Conservation (phyloP, 352 stramenopile species). For the Phytopythium aichiense region DNA sequence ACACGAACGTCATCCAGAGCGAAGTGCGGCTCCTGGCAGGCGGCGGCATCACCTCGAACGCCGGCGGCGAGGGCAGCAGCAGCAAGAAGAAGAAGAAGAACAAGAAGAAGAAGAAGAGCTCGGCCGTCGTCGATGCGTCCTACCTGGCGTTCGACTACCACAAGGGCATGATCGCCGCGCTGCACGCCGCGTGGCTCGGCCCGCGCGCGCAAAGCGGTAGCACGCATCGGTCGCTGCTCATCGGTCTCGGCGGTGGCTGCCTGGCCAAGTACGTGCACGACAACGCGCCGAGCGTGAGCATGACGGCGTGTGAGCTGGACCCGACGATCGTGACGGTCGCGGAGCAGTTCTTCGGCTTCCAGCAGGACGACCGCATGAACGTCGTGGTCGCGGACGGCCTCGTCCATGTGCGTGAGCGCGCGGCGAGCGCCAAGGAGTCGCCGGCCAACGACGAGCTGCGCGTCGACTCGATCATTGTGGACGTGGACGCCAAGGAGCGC, state of each 20-base stretch:
- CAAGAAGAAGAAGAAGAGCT: conserved; percentile 43
- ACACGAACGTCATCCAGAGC: conserved; percentile 74
- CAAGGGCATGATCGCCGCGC: conserved; percentile 60
- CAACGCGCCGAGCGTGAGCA: conserved; percentile 38
- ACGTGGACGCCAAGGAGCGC: conserved; percentile 70
- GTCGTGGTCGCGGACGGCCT: conserved; percentile 51
- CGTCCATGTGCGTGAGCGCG: conserved; percentile 21
- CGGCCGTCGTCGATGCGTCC: conserved; percentile 36
- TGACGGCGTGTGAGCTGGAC: conserved; percentile 69
- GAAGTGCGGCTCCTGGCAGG: conserved; percentile 46
- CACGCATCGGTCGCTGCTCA: conserved; percentile 37
- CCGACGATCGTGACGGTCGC: conserved; percentile 53
- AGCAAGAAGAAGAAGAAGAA: conserved; percentile 63
- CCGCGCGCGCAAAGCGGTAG: background rate
- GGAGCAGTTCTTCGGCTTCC: conserved; percentile 68
- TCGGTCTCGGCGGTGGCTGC: conserved; percentile 70
- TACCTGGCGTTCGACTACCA: conserved; percentile 81
- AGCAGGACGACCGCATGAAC: conserved; percentile 30
- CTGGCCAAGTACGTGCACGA: conserved; percentile 64
- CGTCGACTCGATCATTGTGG: conserved; percentile 64
- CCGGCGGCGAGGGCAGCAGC: conserved; percentile 45
- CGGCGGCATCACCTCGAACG: conserved; percentile 3
- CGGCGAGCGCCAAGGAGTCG: conserved; percentile 16
- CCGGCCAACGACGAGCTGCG: conserved; percentile 10
- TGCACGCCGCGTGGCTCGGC: conserved; percentile 38